Percentiles rank a stretch among this genome's conserved stretches.
phyloP scores from a whole-genome alignment of 2,329 filamentous ascomycete genomes.

The Ascochyta pisi region DNA sequence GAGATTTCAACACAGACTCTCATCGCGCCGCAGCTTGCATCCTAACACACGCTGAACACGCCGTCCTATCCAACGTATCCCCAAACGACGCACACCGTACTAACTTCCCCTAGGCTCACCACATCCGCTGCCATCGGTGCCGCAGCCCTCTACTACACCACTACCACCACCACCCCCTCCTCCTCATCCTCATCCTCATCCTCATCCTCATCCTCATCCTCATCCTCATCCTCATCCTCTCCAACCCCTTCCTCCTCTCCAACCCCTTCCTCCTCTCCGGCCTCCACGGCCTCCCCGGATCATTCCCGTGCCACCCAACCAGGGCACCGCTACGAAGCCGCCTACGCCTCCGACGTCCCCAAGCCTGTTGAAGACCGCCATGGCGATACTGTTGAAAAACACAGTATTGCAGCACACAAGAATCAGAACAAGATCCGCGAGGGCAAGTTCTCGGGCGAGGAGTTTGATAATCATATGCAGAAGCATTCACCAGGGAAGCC shows the following conservation, averaged over 20 bases:
- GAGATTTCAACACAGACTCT: not conserved
- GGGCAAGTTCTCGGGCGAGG: constrained; percentile 32
- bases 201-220: too few species aligned
- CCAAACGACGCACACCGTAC: not conserved
- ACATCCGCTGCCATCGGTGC: constrained; percentile 25
- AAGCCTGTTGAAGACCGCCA: constrained; percentile 37
- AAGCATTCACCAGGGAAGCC: constrained; percentile 27
- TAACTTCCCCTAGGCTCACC: constrained; percentile 23
- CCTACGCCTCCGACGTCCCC: constrained; percentile 26
- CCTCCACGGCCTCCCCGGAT: not conserved
- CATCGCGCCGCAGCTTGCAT: not conserved
- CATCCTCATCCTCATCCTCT: not conserved
- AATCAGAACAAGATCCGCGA: constrained; percentile 31
- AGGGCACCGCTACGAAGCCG: constrained; percentile 17
- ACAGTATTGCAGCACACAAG: constrained; percentile 35
- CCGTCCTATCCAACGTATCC: not conserved
- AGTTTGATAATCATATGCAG: constrained; percentile 38
- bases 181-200: not conserved
- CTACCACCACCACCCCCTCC: constrained; percentile 1
- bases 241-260: too few species aligned
- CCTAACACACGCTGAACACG: not conserved
- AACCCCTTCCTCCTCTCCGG: not conserved
- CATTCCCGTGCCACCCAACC: constrained; percentile 1
- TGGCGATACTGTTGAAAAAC: constrained; percentile 33
- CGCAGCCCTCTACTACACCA: constrained; percentile 26